phyloP scores from a whole-genome alignment of 345 rosid genomes.

The Raphanus raphanistrum region DNA sequence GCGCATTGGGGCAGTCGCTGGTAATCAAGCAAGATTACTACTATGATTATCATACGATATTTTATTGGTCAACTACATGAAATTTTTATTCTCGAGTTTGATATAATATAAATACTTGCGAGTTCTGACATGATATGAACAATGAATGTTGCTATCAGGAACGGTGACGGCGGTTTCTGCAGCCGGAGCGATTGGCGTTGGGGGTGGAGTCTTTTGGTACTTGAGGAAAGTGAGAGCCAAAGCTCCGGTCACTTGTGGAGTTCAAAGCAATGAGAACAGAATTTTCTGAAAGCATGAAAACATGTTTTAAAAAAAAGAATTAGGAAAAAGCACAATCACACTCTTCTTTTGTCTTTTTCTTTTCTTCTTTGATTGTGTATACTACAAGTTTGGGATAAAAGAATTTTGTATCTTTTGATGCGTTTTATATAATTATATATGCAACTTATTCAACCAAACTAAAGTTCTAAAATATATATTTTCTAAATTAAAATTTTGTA shows the following conservation, averaged over 20 bases:
- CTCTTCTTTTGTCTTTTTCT: conserved; percentile 7
- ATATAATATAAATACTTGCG: not conserved
- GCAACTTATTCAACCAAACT: not conserved
- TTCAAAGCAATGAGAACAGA: conserved; percentile 82
- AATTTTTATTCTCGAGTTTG: not conserved
- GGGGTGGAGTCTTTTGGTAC: conserved; percentile 71
- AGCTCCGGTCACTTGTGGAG: conserved; percentile 89
- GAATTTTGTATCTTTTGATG: not conserved
- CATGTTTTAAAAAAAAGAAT: not conserved
- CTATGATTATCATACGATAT: not conserved
- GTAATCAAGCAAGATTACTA: conserved; percentile 7
- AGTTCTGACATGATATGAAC: conserved; percentile 3
- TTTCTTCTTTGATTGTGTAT: conserved; percentile 27
- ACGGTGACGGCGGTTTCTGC: conserved; percentile 73
- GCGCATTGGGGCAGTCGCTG: conserved; percentile 34
- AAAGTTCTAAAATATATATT: not conserved
- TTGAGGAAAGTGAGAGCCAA: conserved; percentile 72
- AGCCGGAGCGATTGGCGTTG: conserved; percentile 74
- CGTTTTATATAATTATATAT: not conserved
- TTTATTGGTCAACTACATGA: not conserved
- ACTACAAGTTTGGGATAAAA: conserved; percentile 30
- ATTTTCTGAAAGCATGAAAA: conserved; percentile 50
- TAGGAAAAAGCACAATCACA: not conserved
- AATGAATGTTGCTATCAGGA: conserved; percentile 45
- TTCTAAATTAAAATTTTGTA: not conserved